Conservation (phyloP, 495 filamentous ascomycete species). For the Penicillium waksmanii region DNA sequence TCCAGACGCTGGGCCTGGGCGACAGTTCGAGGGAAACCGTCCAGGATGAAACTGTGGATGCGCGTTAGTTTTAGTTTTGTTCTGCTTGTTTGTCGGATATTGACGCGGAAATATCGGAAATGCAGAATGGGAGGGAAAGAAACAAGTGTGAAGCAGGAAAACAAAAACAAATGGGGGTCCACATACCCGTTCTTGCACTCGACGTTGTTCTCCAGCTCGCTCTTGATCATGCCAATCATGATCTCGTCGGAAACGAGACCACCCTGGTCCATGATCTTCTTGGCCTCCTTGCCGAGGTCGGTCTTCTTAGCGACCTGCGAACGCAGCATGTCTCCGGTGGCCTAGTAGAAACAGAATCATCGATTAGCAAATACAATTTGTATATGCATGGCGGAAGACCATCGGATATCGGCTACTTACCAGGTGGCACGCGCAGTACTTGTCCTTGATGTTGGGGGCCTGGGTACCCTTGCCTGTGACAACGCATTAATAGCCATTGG, state of each 20-base stretch:
- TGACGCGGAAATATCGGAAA: neutral
- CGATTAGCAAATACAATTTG: neutral
- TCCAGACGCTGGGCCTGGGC: constrained; percentile 94
- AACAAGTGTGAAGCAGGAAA: neutral
- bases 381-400: neutral
- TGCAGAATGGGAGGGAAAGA: neutral
- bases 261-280: constrained; percentile 99
- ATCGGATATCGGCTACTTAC: constrained; percentile 56
- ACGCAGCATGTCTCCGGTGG: constrained; percentile 98
- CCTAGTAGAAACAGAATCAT: constrained; percentile 54
- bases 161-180: neutral
- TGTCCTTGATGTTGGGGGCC: constrained; percentile 96
- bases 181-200: constrained; percentile 91
- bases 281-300: constrained; percentile 88
- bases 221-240: constrained; percentile 98
- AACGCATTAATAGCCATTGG: constrained; percentile 30
- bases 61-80: constrained; percentile 18
- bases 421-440: constrained; percentile 94
- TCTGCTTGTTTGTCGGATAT: neutral
- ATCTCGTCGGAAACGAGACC: constrained; percentile 98
- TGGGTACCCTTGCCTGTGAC: constrained; percentile 95
- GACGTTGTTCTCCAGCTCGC: constrained; percentile 87
- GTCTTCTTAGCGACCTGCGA: constrained; percentile 99
- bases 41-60: constrained; percentile 85
- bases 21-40: constrained; percentile 96